phyloP scores from a whole-genome alignment of 225 moss, liverwort and hornwort genomes.

The Marchantia paleacea region DNA sequence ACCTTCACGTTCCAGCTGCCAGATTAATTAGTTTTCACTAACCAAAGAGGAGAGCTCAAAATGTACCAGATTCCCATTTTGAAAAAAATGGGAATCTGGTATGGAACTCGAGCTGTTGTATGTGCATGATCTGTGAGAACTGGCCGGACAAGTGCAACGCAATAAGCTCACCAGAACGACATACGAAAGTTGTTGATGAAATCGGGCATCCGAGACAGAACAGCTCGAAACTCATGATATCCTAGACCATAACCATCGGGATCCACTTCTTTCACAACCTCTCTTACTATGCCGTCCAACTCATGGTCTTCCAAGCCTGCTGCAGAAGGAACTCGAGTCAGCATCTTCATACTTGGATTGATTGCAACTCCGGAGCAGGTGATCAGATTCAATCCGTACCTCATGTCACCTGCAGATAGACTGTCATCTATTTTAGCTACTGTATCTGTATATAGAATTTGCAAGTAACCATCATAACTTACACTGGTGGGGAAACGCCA shows the following conservation, averaged over 20 bases:
- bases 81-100: no score
- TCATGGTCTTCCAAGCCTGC: conserved; percentile 66
- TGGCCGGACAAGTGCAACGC: no score
- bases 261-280: conserved; percentile 64
- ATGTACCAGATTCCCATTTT: no score
- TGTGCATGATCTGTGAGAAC: background rate
- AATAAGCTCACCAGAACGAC: conserved; percentile 37
- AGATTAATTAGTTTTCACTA: no score
- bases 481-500: no score
- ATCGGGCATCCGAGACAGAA: conserved; percentile 87
- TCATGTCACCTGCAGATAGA: conserved; percentile 57
- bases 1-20: no score
- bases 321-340: conserved; percentile 58
- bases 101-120: no score
- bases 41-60: no score
- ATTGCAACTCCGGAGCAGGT: conserved; percentile 68
- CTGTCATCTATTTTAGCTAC: background rate
- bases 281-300: conserved; percentile 51
- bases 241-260: conserved; percentile 54
- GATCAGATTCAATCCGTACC: conserved; percentile 65
- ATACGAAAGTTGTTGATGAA: conserved; percentile 69
- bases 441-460: background rate
- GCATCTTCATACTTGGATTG: conserved; percentile 41
- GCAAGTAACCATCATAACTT: background rate
- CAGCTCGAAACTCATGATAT: conserved; percentile 75